These are phyloP conservation scores for Zasmidium angulare DNA, from an alignment of 2,329 filamentous ascomycete genomes.

Conservation along the genomic window DNA sequence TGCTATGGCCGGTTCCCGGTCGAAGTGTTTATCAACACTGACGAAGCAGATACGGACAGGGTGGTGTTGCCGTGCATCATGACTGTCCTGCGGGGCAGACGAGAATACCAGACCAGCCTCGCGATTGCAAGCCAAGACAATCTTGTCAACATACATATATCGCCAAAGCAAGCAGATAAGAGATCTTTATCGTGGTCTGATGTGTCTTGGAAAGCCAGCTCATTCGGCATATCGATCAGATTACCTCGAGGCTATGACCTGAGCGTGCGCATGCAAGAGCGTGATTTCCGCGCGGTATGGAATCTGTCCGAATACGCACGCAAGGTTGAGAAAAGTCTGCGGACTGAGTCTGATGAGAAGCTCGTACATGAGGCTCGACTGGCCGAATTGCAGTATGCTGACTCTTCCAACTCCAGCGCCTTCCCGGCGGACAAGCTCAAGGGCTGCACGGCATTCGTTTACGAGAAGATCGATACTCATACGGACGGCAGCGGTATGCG, in stretches of 20 bases:
- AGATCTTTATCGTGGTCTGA: slow-evolving; percentile 76
- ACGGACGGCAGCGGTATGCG: slow-evolving; percentile 71
- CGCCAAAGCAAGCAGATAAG: slow-evolving; percentile 49
- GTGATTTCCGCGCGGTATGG: slow-evolving; percentile 78
- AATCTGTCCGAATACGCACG: slow-evolving; percentile 82
- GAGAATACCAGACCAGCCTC: slow-evolving; percentile 69
- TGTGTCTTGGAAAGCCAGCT: slow-evolving; percentile 73
- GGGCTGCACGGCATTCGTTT: slow-evolving; percentile 71
- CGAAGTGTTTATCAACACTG: slow-evolving; percentile 71
- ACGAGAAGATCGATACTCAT: slow-evolving; percentile 68
- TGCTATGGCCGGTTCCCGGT: slow-evolving; percentile 77
- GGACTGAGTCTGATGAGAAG: slow-evolving; percentile 67
- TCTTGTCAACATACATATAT: slow-evolving; percentile 71
- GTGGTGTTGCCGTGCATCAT: slow-evolving; percentile 72
- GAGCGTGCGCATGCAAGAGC: slow-evolving; percentile 67
- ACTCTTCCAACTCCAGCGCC: slow-evolving; percentile 65
- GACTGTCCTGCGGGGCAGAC: slow-evolving; percentile 69
- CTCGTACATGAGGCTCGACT: slow-evolving; percentile 69
- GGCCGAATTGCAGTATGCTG: slow-evolving; percentile 77
- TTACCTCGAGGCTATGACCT: slow-evolving; percentile 75
- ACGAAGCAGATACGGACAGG: slow-evolving; percentile 65
- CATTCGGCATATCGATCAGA: slow-evolving; percentile 64
- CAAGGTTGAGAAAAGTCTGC: slow-evolving; percentile 71
- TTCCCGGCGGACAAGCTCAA: slow-evolving; percentile 75
- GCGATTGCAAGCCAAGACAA: slow-evolving; percentile 78